Base-by-base conservation (phyloP, 1,139 yeast genomes). In the Saccharomyces hybrid region DNA sequence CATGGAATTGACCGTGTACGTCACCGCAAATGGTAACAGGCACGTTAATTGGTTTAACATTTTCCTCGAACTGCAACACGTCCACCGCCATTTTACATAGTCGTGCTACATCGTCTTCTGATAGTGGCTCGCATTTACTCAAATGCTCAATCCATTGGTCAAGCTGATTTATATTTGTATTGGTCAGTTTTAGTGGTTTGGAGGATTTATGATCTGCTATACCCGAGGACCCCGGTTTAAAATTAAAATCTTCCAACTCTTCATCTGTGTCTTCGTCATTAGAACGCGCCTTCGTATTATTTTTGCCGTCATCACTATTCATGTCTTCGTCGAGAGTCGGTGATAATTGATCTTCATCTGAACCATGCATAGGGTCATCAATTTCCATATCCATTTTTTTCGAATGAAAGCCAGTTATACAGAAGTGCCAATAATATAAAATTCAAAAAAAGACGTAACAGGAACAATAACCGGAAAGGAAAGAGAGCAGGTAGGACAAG, bases 41-140 rank as follows among this genome's bases (percentile, higher is more conserved):
- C 3, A 87, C 93, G 58, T 80, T 82, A 49, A 90, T 96, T 1
- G 96, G 96, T 72, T 89, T 96, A 48, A 90, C 97, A 67, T 90
- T 90, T 64, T 85, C 88, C 72, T 86, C 95, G 62, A 82, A 82
- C 70, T 86, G 89, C 63, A 86, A 74, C 42, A 86, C 90, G 60
- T 86, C 93, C 56, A 84, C 81, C n/a, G 95, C 96, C 93, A 87
- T 86, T 62, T 84, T 87, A 68, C 97, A 90, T 60, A 90, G 75
- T 65, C 80, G 79, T 62, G 83, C 83, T 41, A 90, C 95, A 58
- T 88, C 91, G 38, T 80, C 82, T 71, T 90, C 97, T 47, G 83
- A 75, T 58, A 90, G 77, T 26, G 93, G 91, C 71, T 88, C 88
- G 72, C 97, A 90, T 60, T 83, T 77, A 58, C 83, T 75, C 60